Evolutionary conservation across 2,329 filamentous ascomycete genomes (phyloP).

Genomic region (Claviceps citrina): DNA sequence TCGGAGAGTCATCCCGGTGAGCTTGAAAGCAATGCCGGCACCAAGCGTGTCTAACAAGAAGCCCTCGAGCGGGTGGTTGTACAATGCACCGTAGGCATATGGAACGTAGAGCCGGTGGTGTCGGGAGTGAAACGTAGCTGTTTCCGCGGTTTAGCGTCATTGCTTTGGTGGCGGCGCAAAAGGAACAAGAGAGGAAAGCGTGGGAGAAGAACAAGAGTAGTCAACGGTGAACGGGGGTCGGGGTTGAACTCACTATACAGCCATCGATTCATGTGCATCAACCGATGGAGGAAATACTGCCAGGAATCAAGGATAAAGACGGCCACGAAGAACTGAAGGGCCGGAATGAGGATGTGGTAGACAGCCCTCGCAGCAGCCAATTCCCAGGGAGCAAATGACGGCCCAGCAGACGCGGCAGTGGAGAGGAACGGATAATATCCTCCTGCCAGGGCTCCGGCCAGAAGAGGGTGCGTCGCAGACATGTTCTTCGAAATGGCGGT

Average conservation of each 20-base stretch:
- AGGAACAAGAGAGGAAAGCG: no score
- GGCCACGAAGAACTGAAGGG: conserved; percentile 59
- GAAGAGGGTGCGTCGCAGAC: conserved; percentile 51
- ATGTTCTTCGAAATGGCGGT: conserved; percentile 60
- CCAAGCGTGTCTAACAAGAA: conserved; percentile 87
- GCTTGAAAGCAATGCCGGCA: conserved; percentile 67
- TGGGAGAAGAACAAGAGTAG: not conserved
- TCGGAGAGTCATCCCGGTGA: conserved; percentile 66
- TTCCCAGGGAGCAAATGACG: conserved; percentile 77
- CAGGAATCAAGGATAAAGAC: conserved; percentile 77
- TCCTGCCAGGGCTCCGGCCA: conserved; percentile 63
- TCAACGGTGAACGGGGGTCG: no score
- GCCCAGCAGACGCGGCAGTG: conserved; percentile 40
- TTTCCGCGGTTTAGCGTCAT: not conserved
- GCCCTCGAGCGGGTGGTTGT: conserved; percentile 91
- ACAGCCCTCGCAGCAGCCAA: conserved; percentile 55
- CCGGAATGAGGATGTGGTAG: conserved; percentile 66
- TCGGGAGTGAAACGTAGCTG: conserved; percentile 79
- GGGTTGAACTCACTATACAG: conserved; percentile 60
- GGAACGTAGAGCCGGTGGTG: conserved; percentile 96
- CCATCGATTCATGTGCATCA: conserved; percentile 97
- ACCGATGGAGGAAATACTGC: conserved; percentile 94
- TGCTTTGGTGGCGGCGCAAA: not conserved
- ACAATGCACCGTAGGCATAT: conserved; percentile 90
- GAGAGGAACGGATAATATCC: conserved; percentile 64